Evolutionary conservation across 2,329 filamentous ascomycete species (phyloP).

Genomic region (Colletotrichum echinochloae): DNA sequence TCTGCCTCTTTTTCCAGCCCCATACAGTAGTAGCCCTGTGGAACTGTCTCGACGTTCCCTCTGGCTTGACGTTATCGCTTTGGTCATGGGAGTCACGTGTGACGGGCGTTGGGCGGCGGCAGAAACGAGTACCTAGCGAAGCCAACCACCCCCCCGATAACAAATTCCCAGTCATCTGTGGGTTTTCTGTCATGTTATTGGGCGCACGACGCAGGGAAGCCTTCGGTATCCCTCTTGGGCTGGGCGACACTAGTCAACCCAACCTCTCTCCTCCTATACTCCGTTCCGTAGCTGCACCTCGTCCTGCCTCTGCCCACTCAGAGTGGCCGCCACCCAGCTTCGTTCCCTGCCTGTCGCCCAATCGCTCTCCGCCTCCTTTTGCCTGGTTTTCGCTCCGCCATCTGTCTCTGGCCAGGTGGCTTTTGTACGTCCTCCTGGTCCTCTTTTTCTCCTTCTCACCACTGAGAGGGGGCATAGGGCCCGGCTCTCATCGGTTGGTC

Average conservation of each 20-base stretch:
- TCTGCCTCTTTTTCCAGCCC: background rate
- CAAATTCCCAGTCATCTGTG: background rate
- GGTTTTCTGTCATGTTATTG: conserved; percentile 18
- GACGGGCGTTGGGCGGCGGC: background rate
- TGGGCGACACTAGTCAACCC: conserved; percentile 23
- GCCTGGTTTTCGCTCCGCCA: conserved; percentile 1
- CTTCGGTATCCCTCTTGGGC: conserved; percentile 35
- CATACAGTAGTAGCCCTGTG: background rate
- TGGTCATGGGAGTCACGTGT: background rate
- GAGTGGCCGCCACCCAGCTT: conserved; percentile 36
- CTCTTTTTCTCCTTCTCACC: conserved; percentile 1
- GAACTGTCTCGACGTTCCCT: background rate
- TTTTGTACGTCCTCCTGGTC: conserved; percentile 19
- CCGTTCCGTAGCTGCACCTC: conserved; percentile 28
- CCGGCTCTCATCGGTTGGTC: conserved; percentile 20
- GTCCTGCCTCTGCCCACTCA: conserved; percentile 37
- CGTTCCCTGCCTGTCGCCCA: conserved; percentile 37
- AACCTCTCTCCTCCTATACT: conserved; percentile 15
- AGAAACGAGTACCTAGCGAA: conserved; percentile 5
- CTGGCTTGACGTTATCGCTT: background rate
- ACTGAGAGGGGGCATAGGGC: background rate
- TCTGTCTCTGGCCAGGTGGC: background rate
- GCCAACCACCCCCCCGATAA: background rate
- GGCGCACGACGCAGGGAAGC: conserved; percentile 19
- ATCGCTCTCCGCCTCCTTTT: conserved; percentile 30